Percentiles rank a stretch among this genome's conserved stretches.
These are phyloP conservation scores for Acacia acuminata DNA, from an alignment of 306 rosid species.

Conservation along the genomic window DNA sequence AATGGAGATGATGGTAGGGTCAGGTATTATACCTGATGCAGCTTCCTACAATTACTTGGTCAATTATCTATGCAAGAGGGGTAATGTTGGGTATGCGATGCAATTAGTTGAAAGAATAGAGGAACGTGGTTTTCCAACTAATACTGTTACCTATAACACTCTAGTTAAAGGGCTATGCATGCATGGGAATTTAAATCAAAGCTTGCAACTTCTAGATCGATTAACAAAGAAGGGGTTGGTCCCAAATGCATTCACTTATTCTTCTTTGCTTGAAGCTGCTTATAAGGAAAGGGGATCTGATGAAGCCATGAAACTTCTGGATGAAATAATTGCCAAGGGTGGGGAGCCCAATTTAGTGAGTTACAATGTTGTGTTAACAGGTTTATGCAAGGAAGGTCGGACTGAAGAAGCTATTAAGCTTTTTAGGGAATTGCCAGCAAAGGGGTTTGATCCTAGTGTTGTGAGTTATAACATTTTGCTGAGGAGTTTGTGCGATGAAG, in stretches of 20 bases:
- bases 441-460: slow-evolving; percentile 77
- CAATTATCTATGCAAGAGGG: slow-evolving; percentile 71
- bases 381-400: slow-evolving; percentile 90
- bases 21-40: slow-evolving; percentile 77
- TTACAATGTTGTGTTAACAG: slow-evolving; percentile 83
- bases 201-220: slow-evolving; percentile 73
- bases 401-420: slow-evolving; percentile 74
- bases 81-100: slow-evolving; percentile 88
- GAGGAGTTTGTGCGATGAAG: slow-evolving; percentile 69
- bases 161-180: slow-evolving; percentile 81
- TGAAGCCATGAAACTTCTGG: slow-evolving; percentile 73
- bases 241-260: slow-evolving; percentile 79
- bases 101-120: slow-evolving; percentile 90
- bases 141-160: slow-evolving; percentile 67
- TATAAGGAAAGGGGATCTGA: slow-evolving; percentile 86
- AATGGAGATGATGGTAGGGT: slow-evolving; percentile 77
- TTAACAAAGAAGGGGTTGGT: slow-evolving; percentile 72
- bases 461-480: slow-evolving; percentile 34
- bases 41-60: slow-evolving; percentile 71
- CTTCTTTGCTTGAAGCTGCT: slow-evolving; percentile 80
- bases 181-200: slow-evolving; percentile 67
- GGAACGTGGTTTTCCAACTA: slow-evolving; percentile 63
- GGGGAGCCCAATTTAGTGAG: slow-evolving; percentile 83
- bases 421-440: slow-evolving; percentile 69
- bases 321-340: slow-evolving; percentile 76